Evolutionary conservation across 306 rosid genomes (phyloP).

Genomic region (Castanea crenata): DNA sequence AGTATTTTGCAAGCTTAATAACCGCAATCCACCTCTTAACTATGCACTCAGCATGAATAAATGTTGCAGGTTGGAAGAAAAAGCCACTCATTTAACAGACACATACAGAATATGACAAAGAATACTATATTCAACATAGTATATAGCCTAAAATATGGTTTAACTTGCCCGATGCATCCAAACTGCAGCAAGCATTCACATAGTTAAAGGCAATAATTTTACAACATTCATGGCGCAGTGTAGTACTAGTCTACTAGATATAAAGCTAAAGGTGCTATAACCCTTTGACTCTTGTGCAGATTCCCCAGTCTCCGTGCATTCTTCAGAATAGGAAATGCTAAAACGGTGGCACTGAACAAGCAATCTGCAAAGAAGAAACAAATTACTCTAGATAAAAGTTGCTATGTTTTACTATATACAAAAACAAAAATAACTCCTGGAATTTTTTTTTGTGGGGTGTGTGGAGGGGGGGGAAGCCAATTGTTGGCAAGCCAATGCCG

Average conservation of each 20-base stretch:
- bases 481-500: background rate
- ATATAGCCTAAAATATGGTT: background rate
- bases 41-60: too few species aligned
- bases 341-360: background rate
- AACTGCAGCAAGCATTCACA: background rate
- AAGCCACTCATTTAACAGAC: too few species aligned
- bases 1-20: too few species aligned
- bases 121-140: background rate
- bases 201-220: background rate
- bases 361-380: conserved; percentile 21
- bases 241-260: background rate
- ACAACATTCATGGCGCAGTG: background rate
- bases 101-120: background rate
- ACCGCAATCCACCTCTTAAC: too few species aligned
- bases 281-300: conserved; percentile 9
- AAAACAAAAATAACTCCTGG: background rate
- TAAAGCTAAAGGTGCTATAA: background rate
- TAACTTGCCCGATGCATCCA: background rate
- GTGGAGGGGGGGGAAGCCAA: too few species aligned
- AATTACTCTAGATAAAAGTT: background rate
- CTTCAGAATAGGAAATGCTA: conserved; percentile 11
- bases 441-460: background rate
- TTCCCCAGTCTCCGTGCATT: conserved; percentile 12
- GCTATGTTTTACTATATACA: background rate
- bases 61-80: too few species aligned